A percentile compares a stretch with the other conserved stretches of the same genome.
Evolutionary conservation across 2,329 filamentous ascomycete species (phyloP).

Genomic region (Penicillium sp.): DNA sequence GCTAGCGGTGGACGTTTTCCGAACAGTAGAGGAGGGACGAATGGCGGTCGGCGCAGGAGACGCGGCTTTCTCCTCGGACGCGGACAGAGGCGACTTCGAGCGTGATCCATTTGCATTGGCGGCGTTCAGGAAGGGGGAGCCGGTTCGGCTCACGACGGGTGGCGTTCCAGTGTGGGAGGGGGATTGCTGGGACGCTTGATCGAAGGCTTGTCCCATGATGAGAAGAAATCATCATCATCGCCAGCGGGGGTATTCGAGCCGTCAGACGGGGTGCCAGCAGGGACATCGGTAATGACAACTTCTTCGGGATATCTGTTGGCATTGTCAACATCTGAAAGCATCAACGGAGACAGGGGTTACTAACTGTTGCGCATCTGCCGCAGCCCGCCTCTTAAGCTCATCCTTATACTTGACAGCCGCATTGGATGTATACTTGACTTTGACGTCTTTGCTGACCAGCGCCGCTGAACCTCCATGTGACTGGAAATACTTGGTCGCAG

Average conservation of each 20-base stretch:
- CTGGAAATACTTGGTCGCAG: slow-evolving; percentile 96
- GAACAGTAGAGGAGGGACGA: slow-evolving; percentile 71
- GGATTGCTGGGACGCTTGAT: slow-evolving; percentile 96
- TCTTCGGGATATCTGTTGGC: slow-evolving; percentile 67
- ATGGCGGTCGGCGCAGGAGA: slow-evolving; percentile 59
- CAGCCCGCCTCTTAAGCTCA: slow-evolving; percentile 80
- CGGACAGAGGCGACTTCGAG: slow-evolving; percentile 74
- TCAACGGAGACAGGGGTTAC: slow-evolving; percentile 28
- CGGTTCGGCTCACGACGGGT: slow-evolving; percentile 69
- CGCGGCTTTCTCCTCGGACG: slow-evolving; percentile 47
- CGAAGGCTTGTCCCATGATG: slow-evolving; percentile 95
- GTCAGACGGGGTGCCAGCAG: slow-evolving; percentile 55
- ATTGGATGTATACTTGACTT: slow-evolving; percentile 92
- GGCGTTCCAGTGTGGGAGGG: slow-evolving; percentile 85
- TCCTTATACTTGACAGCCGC: slow-evolving; percentile 98
- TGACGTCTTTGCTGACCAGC: slow-evolving; percentile 90
- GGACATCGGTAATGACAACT: slow-evolving; percentile 74
- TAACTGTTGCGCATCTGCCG: slow-evolving; percentile 77
- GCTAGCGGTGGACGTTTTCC: slow-evolving; percentile 59
- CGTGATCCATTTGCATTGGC: slow-evolving; percentile 66
- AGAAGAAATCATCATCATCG: slow-evolving; percentile 95
- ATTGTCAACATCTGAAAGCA: slow-evolving; percentile 11
- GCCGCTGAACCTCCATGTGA: slow-evolving; percentile 90
- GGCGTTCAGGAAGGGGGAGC: slow-evolving; percentile 84
- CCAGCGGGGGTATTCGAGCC: slow-evolving; percentile 70